Evolutionary conservation across 306 rosid genomes (phyloP), one percentile per base, ranked within the genome.

Genomic region (Dryas octopetala): DNA sequence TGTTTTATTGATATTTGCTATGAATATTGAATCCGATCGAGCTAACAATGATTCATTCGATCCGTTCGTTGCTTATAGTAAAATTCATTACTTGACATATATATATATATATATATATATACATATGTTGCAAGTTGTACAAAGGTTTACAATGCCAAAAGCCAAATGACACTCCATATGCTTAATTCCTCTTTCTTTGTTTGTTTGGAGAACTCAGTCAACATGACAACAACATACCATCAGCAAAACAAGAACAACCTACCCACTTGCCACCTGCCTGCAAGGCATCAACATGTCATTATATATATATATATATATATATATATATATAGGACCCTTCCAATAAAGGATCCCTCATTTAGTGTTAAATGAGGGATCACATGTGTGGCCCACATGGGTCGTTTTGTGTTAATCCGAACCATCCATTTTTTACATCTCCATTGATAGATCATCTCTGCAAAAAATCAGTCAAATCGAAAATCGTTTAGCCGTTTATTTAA

Each of bases 171-270:
- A n/a, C 58, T 49, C 23, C 19, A 47, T 26, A 4, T 3, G 23
- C 8, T 67, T 23, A 23, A 11, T 19, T 66, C 9, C 32, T 50
- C 53, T 19, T 48, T 1, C 2, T 70, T 50, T 49, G 14, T 6
- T 14, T 63, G 47, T 40, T 38, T 40, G 51, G 5, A 32, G 5
- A 32, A 9, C 49, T 52, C 5, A 16, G 66, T 71, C 76, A 15
- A 70, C 23, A 19, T 71, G 55, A 71, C 76, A 55, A 19, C 19
- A 55, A 58, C 76, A 71, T 71, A 45, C 5, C 66, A 44, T 58
- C 76, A 71, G 45, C 62, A 11, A 71, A 71, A 23, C 0, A 71
- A 19, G 54, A 57, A 71, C 66, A 71, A 47, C 41, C 75, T 44
- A 71, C 75, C 75, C 7, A 55, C 74, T 41, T 52, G n/a, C n/a